A percentile compares a stretch with the other conserved stretches of the same genome.
Evolutionary conservation across 129 eudicot species (phyloP).

Genomic region (Tanacetum coccineum): DNA sequence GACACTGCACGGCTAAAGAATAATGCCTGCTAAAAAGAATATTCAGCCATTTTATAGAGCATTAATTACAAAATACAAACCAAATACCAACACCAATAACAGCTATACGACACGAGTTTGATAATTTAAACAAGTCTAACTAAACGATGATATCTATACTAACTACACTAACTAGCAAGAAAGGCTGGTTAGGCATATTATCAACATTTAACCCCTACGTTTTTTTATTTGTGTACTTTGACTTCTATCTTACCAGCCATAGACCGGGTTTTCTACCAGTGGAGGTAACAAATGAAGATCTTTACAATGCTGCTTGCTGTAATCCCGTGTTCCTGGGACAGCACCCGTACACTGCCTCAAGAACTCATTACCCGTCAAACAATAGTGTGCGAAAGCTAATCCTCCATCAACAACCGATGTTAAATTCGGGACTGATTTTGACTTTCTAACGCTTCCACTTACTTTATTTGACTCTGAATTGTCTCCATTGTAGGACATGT

Average conservation of each 20-base stretch:
- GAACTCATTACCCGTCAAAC: slow-evolving; percentile 81
- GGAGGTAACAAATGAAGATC: slow-evolving; percentile 86
- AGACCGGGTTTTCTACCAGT: slow-evolving; percentile 76
- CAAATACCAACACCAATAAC: slow-evolving; percentile 2
- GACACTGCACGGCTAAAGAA: neutral
- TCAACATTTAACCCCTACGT: slow-evolving; percentile 10
- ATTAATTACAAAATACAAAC: too few relatives aligned
- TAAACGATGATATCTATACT: neutral
- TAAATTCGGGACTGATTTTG: slow-evolving; percentile 67
- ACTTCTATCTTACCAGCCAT: slow-evolving; percentile 67
- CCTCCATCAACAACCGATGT: slow-evolving; percentile 76
- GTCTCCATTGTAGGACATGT: slow-evolving; percentile 9
- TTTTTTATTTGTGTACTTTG: slow-evolving; percentile 5
- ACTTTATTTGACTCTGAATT: slow-evolving; percentile 14
- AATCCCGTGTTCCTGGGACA: slow-evolving; percentile 67
- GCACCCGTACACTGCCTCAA: slow-evolving; percentile 88
- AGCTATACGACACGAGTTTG: slow-evolving; percentile 3
- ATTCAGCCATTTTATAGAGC: slow-evolving; percentile 9
- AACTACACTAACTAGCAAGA: slow-evolving; percentile 21
- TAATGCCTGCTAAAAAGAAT: neutral
- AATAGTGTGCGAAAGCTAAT: slow-evolving; percentile 79
- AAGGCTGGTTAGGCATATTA: slow-evolving; percentile 17
- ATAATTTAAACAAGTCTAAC: neutral
- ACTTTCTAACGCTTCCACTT: slow-evolving; percentile 33
- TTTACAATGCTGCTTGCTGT: slow-evolving; percentile 60